phyloP scores from a whole-genome alignment of 2,329 filamentous ascomycete species.

The Shiraia bambusicola region DNA sequence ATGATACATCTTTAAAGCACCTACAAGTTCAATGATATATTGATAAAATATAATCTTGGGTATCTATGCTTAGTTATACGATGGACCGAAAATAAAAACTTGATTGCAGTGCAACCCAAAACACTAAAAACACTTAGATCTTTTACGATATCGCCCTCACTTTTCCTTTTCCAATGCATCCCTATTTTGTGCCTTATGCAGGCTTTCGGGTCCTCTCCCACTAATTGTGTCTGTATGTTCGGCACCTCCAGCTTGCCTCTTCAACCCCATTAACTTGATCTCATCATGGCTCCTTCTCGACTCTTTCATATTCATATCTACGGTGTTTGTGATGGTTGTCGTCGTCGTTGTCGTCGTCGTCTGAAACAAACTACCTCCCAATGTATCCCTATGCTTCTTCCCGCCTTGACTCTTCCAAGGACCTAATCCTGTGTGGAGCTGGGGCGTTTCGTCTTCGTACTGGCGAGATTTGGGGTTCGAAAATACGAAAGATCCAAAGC shows the following conservation, averaged over 20 bases:
- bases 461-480: background rate
- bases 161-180: background rate
- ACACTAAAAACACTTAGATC: background rate
- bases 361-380: conserved; percentile 9
- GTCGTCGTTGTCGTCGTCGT: conserved; percentile 4
- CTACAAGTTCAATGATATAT: no score
- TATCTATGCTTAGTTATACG: background rate
- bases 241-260: background rate
- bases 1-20: no score
- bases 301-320: conserved; percentile 5
- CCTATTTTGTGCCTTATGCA: conserved; percentile 1
- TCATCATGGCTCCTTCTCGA: conserved; percentile 5
- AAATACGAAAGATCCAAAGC: conserved; percentile 4
- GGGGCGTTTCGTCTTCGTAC: conserved; percentile 1
- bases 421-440: background rate
- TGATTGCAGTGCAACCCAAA: background rate
- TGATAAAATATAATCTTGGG: no score
- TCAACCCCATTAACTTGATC: conserved; percentile 5
- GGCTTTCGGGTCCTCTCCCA: background rate
- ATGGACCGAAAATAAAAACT: background rate
- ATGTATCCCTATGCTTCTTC: conserved; percentile 3
- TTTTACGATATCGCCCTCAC: background rate
- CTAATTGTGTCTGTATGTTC: conserved; percentile 1
- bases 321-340: conserved; percentile 7
- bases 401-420: background rate